These are phyloP conservation scores for Trichoderma parareesei DNA, from an alignment of 495 filamentous ascomycete species.

Conservation along the genomic window DNA sequence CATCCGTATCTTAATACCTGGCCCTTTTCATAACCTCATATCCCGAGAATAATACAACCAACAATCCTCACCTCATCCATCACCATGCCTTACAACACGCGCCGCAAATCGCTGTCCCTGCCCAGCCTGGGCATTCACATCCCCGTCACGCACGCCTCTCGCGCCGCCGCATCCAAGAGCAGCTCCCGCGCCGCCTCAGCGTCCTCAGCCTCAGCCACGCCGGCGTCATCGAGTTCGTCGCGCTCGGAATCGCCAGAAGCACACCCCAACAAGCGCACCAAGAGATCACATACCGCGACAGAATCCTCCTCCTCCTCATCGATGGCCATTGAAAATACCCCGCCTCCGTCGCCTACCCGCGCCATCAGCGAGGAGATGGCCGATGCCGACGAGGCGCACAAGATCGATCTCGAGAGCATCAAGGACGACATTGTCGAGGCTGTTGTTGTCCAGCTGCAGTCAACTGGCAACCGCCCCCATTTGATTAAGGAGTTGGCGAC, in stretches of 20 bases:
- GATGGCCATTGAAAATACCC: conserved; percentile 59
- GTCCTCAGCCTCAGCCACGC: conserved; percentile 43
- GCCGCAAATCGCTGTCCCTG: conserved; percentile 91
- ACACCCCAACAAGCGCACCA: conserved; percentile 75
- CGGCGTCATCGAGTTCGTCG: conserved; percentile 32
- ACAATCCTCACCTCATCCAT: neutral
- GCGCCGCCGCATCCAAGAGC: conserved; percentile 29
- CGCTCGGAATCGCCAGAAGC: conserved; percentile 32
- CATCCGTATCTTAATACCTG: conserved; percentile 1
- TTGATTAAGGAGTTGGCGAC: conserved; percentile 89
- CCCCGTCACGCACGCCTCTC: conserved; percentile 59
- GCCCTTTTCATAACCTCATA: neutral
- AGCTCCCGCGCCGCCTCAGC: conserved; percentile 47
- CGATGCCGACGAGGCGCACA: conserved; percentile 25
- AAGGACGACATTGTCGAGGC: conserved; percentile 92
- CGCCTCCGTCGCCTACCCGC: conserved; percentile 69
- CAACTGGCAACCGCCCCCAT: conserved; percentile 87
- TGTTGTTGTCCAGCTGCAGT: conserved; percentile 84
- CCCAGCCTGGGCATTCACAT: conserved; percentile 89
- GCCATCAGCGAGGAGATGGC: conserved; percentile 29
- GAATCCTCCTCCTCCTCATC: neutral
- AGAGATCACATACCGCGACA: conserved; percentile 57
- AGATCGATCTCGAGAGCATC: conserved; percentile 79
- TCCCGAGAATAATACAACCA: neutral
- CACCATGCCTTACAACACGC: conserved; percentile 93